Evolutionary conservation across 2,329 filamentous ascomycete species (phyloP).

Genomic region (Fusarium sp.): DNA sequence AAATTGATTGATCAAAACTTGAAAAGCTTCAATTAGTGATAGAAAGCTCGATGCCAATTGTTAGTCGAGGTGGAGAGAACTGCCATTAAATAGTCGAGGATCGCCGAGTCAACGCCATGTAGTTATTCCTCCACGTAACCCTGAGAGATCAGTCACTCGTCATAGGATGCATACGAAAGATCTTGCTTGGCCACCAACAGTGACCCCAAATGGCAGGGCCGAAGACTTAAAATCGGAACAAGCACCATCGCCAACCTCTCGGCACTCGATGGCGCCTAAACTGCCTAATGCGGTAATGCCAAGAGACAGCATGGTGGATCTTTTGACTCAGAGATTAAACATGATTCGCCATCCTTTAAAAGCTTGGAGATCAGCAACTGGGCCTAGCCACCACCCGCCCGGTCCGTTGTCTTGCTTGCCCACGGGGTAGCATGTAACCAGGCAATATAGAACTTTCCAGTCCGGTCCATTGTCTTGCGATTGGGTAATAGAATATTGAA

Average conservation of each 20-base stretch:
- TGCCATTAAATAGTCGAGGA: neutral
- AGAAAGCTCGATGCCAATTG: neutral
- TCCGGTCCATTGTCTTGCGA: neutral
- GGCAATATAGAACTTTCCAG: neutral
- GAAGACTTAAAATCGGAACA: slow-evolving; percentile 66
- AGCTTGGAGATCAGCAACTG: neutral
- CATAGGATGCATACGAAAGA: neutral
- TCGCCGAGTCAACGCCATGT: neutral
- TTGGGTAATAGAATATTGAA: slow-evolving; percentile 2
- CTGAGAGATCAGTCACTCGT: neutral
- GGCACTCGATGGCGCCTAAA: neutral
- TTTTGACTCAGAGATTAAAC: no score
- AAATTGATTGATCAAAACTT: slow-evolving; percentile 50
- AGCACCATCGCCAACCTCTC: neutral
- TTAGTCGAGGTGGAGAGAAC: neutral
- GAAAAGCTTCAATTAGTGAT: neutral
- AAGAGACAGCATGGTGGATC: neutral
- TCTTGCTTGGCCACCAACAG: neutral
- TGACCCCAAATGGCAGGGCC: slow-evolving; percentile 35
- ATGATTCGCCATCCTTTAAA: neutral
- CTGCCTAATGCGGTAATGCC: neutral
- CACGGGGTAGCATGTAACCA: neutral
- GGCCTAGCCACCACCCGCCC: neutral
- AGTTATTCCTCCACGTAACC: neutral
- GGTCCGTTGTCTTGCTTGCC: neutral